These are phyloP conservation scores for Rhamnella rubrinervis DNA, from an alignment of 331 rosid genomes.

Conservation along the genomic window DNA sequence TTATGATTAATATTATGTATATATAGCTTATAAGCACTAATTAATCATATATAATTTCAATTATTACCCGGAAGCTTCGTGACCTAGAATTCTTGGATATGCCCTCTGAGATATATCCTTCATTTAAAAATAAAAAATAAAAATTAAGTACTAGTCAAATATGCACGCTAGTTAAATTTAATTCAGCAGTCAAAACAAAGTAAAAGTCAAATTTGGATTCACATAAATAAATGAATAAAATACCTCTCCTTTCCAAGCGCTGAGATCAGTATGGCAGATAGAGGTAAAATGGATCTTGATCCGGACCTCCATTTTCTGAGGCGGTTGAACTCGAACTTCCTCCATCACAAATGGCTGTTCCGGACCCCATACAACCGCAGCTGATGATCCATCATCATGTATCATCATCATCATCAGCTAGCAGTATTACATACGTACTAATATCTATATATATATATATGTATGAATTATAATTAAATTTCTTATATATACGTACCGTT, in stretches of 20 bases:
- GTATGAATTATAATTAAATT: not conserved
- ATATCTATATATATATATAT: too few relatives aligned
- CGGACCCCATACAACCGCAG: conserved; percentile 72
- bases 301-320: conserved; percentile 75
- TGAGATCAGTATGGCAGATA: conserved; percentile 78
- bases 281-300: conserved; percentile 75
- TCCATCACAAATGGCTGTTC: conserved; percentile 67
- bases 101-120: conserved; percentile 69
- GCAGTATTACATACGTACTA: too few relatives aligned
- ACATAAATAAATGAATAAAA: not conserved
- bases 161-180: not conserved
- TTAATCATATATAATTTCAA: too few relatives aligned
- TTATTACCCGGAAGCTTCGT: conserved; percentile 80
- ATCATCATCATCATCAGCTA: not conserved
- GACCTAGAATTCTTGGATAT: conserved; percentile 78
- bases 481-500: conserved; percentile 41
- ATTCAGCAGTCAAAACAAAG: not conserved
- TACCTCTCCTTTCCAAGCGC: conserved; percentile 78
- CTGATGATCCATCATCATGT: conserved; percentile 30
- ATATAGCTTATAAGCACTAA: not conserved
- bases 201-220: too few relatives aligned
- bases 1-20: too few relatives aligned
- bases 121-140: not conserved
- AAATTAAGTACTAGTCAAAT: not conserved
- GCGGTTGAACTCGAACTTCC: conserved; percentile 63